Evolutionary conservation across 176 grass and related monocot genomes (phyloP), one percentile per base, ranked within the genome.

Genomic region (Microstegium vimineum): DNA sequence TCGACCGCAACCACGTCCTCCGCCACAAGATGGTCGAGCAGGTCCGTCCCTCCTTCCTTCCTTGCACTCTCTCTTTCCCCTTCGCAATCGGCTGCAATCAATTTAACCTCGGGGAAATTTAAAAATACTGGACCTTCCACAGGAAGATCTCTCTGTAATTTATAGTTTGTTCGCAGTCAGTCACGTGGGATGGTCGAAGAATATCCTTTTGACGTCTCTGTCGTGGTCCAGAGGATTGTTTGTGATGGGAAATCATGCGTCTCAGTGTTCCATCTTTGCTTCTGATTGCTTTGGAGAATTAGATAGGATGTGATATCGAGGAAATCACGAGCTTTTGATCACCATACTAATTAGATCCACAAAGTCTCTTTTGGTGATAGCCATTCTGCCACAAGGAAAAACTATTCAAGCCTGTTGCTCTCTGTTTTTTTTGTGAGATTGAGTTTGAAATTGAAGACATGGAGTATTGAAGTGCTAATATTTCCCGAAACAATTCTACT

Each of bases 11-110:
- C 22, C 89, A 94, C 62, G 89, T 99, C 62, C 93, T 99, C 25
- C 93, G 86, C 4, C 96, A 99, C 87, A 95, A 89, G 90, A 99
- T 99, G 96, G 85, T 99, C 73, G 96, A 99, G 79, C 92, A 93
- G 93, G 93, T 94, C 26, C 23, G 18, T 23, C 2, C 22, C 10
- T 75, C 37, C 20, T n/a, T n/a, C 51, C 51, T 23, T 54, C 51
- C 18, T 8, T 9, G 51, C 4, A 9, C 17, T n/a, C 56, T 20
- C 51, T 20, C 10, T 25, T 10, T 59, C 54, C 54, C 54, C 22
- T 57, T 57, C n/a, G 54, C 54, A n/a, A n/a, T n/a, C 3, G 42
- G 10, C 25, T 61, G 23, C 10, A 61, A 61, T 14, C 57, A 4
- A 13, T 25, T 60, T 23, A 60, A 10, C 56, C 57, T 26, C n/a